Conservation (phyloP, 176 grass and related monocot species). For the Carex kokanica region DNA sequence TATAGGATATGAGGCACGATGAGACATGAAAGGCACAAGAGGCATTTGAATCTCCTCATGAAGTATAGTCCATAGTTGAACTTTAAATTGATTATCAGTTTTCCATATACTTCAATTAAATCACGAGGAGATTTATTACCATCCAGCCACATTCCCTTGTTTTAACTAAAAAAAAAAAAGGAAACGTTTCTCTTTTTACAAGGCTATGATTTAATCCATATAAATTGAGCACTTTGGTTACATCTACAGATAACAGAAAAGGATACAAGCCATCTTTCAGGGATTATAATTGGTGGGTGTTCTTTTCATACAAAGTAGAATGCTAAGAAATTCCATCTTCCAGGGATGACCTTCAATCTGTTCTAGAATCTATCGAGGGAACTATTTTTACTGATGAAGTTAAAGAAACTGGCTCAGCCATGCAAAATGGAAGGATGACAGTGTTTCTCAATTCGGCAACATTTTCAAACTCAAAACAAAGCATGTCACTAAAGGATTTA, state of each 20-base stretch:
- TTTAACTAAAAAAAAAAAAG: background rate
- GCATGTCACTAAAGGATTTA: constrained; percentile 73
- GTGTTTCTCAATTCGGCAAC: constrained; percentile 62
- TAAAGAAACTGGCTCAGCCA: constrained; percentile 28
- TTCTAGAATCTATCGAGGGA: constrained; percentile 65
- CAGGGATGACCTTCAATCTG: constrained; percentile 80
- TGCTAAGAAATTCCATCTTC: constrained; percentile 11
- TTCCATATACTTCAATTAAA: background rate
- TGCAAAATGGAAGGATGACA: constrained; percentile 36
- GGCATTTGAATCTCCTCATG: too few species aligned
- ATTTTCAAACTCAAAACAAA: constrained; percentile 56
- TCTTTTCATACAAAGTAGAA: background rate
- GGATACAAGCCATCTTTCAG: background rate
- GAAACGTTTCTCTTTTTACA: background rate
- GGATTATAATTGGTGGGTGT: background rate
- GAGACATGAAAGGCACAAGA: too few species aligned
- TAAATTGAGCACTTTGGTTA: background rate
- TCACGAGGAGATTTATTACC: background rate
- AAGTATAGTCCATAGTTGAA: too few species aligned
- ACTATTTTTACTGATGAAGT: constrained; percentile 57
- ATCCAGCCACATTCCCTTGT: background rate
- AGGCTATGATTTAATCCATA: background rate
- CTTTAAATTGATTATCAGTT: background rate
- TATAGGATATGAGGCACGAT: too few species aligned
- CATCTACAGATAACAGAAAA: background rate